These are phyloP conservation scores for Geotrichum carabidarum DNA, from an alignment of 1,139 yeast genomes.

Conservation along the genomic window DNA sequence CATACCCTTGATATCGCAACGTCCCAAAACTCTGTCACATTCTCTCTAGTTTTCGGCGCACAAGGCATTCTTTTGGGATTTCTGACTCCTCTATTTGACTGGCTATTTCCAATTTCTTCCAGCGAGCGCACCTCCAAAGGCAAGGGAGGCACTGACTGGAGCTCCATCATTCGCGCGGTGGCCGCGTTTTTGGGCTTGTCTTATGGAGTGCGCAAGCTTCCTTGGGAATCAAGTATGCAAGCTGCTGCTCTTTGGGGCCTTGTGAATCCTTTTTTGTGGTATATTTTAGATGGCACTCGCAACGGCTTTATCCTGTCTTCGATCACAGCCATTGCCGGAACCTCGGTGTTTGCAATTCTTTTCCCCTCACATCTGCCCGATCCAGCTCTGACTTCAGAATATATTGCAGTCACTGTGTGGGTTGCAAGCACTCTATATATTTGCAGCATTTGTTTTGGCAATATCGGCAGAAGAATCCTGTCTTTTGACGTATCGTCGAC, in stretches of 20 bases:
- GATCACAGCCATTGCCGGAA: constrained; percentile 32
- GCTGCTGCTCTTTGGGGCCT: constrained; percentile 71
- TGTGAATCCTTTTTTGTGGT: constrained; percentile 76
- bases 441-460: constrained; percentile 65
- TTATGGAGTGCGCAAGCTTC: constrained; percentile 74
- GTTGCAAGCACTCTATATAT: constrained; percentile 62
- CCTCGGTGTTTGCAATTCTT: constrained; percentile 30
- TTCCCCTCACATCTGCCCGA: constrained; percentile 33
- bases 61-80: constrained; percentile 63
- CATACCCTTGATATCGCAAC: constrained; percentile 33
- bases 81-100: constrained; percentile 58
- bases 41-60: constrained; percentile 41
- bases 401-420: constrained; percentile 42
- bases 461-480: constrained; percentile 54
- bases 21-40: constrained; percentile 29
- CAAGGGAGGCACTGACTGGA: constrained; percentile 36
- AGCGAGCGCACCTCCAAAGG: constrained; percentile 18
- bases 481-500: constrained; percentile 20
- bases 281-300: constrained; percentile 67
- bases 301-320: constrained; percentile 49
- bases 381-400: constrained; percentile 22
- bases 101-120: constrained; percentile 38
- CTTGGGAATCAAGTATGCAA: constrained; percentile 74
- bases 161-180: constrained; percentile 52
- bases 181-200: constrained; percentile 79